Evolutionary conservation across 441 rosid species (phyloP).

Genomic region (Rhodomyrtus psidioides): DNA sequence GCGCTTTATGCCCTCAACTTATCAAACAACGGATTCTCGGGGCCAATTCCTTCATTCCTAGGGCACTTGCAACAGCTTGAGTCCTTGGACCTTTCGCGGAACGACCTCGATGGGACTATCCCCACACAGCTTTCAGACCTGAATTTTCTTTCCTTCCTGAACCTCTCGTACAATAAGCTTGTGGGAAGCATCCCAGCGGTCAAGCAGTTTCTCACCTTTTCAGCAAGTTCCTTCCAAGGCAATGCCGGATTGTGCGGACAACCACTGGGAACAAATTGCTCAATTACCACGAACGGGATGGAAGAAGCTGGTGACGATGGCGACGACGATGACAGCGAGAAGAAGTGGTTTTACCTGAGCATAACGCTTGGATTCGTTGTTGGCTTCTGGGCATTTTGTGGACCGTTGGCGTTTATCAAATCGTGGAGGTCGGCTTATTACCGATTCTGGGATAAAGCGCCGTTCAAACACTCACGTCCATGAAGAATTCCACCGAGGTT

Average conservation of each 20-base stretch:
- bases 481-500: not conserved
- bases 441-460: not conserved
- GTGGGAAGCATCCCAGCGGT: fast-evolving
- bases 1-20: not conserved
- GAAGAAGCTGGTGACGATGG: not conserved
- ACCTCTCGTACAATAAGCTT: not conserved
- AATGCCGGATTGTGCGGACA: not conserved
- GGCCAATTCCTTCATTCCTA: not conserved
- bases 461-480: not conserved
- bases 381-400: not conserved
- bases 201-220: not conserved
- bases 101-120: not conserved
- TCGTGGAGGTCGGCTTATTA: not conserved
- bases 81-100: not conserved
- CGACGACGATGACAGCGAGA: not conserved
- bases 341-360: not conserved
- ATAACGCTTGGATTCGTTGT: not conserved
- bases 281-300: not conserved
- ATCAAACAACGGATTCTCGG: fast-evolving
- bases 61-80: not conserved
- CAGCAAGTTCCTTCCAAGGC: not conserved
- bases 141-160: not conserved
- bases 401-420: not conserved
- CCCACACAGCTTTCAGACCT: not conserved
- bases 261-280: not conserved